Base-by-base conservation (phyloP, 441 rosid species). In the Flueggea neowawraea region DNA sequence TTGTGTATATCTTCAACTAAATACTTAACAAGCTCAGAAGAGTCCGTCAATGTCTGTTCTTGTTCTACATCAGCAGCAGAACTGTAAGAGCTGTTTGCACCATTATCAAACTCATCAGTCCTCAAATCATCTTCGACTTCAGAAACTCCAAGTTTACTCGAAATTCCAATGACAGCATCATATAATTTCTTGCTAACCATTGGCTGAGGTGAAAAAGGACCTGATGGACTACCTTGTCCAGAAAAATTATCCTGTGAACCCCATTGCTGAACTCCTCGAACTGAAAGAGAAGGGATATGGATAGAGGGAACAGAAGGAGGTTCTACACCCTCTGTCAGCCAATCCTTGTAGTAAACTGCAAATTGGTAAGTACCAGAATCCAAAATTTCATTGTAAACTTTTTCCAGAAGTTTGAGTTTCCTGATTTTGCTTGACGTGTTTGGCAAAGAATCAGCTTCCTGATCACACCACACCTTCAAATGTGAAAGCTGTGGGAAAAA, bases 401-500 rank as follows among this genome's bases (percentile, higher is more conserved):
- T 82, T 57, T 84, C 77, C 28, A 87, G 87, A 73, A 81, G 81
- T 71, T 76, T 67, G 16, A 82, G 68, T 65, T 78, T 81, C 67
- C 74, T 73, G 10, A 59, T 68, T 72, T 60, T 74, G 59, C 58
- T 65, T 15, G 80, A 66, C 41, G 61, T 67, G 43, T 69, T 76
- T 12, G 55, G 64, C 14, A 82, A 76, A 56, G 76, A 75, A 58
- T 66, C 77, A 56, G 77, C 81, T 72, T 87, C 93, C 60, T 79
- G 82, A 49, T 67, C 61, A 60, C 82, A 78, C 90, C 94, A 87
- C 39, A 12, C 57, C 70, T 73, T 71, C 75, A 87, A 65, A 75
- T 82, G 94, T 10, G 85, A 81, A 64, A 87, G 84, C 70, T 87
- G 90, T 4, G 94, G 90, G 57, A 60, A 82, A 66, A 87, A 81